Conservation (phyloP, 2,329 filamentous ascomycete genomes). For the Cercospora citrullina region DNA sequence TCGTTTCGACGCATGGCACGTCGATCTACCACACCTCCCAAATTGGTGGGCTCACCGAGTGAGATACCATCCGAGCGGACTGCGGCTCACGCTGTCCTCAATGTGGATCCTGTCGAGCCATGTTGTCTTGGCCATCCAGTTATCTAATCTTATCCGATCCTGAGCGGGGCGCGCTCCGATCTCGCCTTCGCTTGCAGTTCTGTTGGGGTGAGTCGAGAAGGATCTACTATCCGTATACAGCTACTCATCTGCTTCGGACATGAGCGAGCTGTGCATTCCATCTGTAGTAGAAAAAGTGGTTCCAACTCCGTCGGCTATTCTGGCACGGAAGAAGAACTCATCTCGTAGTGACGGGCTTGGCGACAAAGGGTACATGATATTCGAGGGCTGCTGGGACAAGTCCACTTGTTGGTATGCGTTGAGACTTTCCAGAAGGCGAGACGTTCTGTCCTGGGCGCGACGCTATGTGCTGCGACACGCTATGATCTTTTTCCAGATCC, state of each 20-base stretch:
- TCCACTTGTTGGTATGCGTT: neutral
- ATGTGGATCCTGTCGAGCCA: neutral
- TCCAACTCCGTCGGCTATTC: neutral
- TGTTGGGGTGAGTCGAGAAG: no score
- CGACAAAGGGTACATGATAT: neutral
- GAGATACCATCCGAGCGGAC: neutral
- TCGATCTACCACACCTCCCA: neutral
- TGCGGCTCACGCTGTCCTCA: neutral
- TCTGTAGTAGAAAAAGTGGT: neutral
- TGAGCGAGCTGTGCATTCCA: neutral
- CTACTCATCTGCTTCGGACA: neutral
- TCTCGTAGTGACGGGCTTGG: neutral
- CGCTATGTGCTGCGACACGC: neutral
- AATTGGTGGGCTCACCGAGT: neutral
- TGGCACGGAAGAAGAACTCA: neutral
- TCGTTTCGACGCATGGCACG: neutral
- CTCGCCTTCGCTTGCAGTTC: no score
- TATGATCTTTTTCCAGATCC: neutral
- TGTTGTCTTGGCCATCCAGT: neutral
- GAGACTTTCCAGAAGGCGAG: no score
- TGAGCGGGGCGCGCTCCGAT: neutral
- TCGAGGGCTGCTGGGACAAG: neutral
- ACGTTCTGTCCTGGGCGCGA: no score
- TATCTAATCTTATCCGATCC: neutral
- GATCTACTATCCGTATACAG: neutral